Conservation (phyloP, 805 yeast genomes). For the Monosporozyma siamensis region DNA sequence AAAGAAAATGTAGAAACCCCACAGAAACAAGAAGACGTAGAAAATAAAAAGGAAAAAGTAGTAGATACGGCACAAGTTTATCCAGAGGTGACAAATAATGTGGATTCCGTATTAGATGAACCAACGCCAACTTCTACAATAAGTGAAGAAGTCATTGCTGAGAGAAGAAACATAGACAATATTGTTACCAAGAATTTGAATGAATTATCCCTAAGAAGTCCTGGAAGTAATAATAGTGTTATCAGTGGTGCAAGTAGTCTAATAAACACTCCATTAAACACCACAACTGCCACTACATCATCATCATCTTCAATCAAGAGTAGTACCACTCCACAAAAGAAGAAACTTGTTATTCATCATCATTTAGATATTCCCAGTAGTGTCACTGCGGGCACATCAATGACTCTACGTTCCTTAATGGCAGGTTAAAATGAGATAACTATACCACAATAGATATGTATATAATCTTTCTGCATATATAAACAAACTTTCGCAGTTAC, state of each 20-base stretch:
- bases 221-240: neutral
- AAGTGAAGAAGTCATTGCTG: neutral
- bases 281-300: conserved; percentile 3
- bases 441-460: neutral
- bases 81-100: neutral
- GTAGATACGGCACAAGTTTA: too few species aligned
- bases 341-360: conserved; percentile 12
- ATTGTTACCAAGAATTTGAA: neutral
- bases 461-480: too few species aligned
- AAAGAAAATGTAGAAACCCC: neutral
- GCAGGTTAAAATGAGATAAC: conserved; percentile 7
- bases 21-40: neutral
- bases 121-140: conserved; percentile 5
- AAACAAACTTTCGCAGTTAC: too few species aligned
- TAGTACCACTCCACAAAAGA: conserved; percentile 5
- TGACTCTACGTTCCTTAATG: conserved; percentile 11
- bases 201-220: conserved; percentile 1
- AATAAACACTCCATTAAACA: conserved; percentile 4
- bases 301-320: conserved; percentile 16
- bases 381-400: conserved; percentile 9
- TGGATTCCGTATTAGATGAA: conserved; percentile 8
- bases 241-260: neutral
- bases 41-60: too few species aligned
- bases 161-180: neutral
- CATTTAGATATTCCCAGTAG: conserved; percentile 17